Evolutionary conservation across 805 yeast genomes (phyloP).

Genomic region (Candida multigemmis): DNA sequence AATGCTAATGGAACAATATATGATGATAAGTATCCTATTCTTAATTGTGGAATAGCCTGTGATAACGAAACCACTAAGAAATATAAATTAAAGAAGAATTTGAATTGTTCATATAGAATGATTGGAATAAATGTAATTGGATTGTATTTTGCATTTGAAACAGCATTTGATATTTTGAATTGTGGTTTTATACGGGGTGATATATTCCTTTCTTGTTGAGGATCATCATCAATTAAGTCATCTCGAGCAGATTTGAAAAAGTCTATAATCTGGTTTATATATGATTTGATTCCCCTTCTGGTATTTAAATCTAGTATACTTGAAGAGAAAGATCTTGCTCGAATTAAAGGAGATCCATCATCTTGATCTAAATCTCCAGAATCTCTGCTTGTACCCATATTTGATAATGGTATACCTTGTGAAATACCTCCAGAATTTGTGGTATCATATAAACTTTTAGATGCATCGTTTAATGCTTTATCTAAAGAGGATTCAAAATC

Average conservation of each 20-base stretch:
- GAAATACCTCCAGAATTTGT: slow-evolving; percentile 15
- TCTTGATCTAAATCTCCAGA: slow-evolving; percentile 5
- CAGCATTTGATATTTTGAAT: slow-evolving; percentile 46
- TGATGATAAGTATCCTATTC: slow-evolving; percentile 90
- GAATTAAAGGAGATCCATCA: slow-evolving; percentile 23
- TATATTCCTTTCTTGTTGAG: slow-evolving; percentile 24
- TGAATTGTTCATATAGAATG: slow-evolving; percentile 89
- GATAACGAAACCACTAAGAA: slow-evolving; percentile 90
- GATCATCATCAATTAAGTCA: slow-evolving; percentile 9
- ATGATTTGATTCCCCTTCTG: slow-evolving; percentile 2
- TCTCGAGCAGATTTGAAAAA: slow-evolving; percentile 15
- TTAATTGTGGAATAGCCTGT: slow-evolving; percentile 78
- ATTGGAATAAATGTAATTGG: slow-evolving; percentile 82
- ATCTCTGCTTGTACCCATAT: slow-evolving; percentile 5
- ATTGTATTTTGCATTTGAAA: slow-evolving; percentile 91
- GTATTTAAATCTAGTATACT: neutral
- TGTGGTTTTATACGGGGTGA: slow-evolving; percentile 26
- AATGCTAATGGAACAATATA: slow-evolving; percentile 92
- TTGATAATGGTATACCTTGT: slow-evolving; percentile 21
- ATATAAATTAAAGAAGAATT: slow-evolving; percentile 90
- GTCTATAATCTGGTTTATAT: slow-evolving; percentile 5
- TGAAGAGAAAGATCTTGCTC: slow-evolving; percentile 5
- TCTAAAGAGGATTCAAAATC: slow-evolving; percentile 58
- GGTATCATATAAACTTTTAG: slow-evolving; percentile 28
- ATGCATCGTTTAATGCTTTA: slow-evolving; percentile 48